A percentile compares a stretch with the other conserved stretches of the same genome.
Conservation (phyloP, 257 asterid genomes). For the Hygrophila difformis region DNA sequence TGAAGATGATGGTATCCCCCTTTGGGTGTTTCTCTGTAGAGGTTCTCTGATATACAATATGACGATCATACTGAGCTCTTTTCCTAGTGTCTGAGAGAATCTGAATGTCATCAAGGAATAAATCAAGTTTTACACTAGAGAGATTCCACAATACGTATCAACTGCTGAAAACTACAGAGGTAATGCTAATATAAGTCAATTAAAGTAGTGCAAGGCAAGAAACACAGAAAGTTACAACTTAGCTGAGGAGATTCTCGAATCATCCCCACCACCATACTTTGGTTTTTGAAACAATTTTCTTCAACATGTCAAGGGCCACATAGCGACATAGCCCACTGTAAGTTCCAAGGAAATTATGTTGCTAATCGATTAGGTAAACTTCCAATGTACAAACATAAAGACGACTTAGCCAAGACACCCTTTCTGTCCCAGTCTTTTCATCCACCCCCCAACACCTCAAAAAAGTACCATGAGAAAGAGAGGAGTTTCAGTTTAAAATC, state of each 20-base stretch:
- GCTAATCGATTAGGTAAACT: not conserved
- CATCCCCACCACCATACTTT: too few species aligned
- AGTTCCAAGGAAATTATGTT: not conserved
- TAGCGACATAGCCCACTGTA: not conserved
- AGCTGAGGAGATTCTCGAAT: too few species aligned
- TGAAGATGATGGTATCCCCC: conserved; percentile 38
- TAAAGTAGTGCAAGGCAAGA: not conserved
- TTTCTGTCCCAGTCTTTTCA: not conserved
- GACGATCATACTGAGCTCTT: conserved; percentile 78
- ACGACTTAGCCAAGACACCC: not conserved
- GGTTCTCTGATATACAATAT: conserved; percentile 44
- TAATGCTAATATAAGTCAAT: not conserved
- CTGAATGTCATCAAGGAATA: conserved; percentile 38
- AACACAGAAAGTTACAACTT: too few species aligned
- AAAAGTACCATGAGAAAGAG: not conserved
- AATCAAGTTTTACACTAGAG: conserved; percentile 7
- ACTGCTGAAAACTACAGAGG: not conserved
- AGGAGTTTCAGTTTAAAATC: too few species aligned
- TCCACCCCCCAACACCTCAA: not conserved
- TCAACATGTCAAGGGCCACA: not conserved
- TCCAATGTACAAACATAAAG: not conserved
- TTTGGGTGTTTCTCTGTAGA: conserved; percentile 26
- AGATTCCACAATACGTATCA: not conserved
- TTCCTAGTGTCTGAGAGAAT: conserved; percentile 71
- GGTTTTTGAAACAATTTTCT: not conserved